phyloP scores from a whole-genome alignment of 345 rosid species.

The Hypericum perforatum region DNA sequence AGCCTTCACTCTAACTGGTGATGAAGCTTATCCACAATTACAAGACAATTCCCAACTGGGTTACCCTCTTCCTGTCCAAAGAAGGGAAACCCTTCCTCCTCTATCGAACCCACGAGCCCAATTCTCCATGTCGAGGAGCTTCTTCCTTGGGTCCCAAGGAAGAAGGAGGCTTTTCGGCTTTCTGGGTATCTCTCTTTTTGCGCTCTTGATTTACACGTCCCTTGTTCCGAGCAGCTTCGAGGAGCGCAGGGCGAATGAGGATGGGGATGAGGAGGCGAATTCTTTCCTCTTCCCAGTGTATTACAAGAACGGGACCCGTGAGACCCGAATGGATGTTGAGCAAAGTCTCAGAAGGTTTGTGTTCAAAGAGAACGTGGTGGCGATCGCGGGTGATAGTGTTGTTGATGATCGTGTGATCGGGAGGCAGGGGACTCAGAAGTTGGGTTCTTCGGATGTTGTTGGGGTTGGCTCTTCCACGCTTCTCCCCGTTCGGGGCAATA shows the following conservation, averaged over 20 bases:
- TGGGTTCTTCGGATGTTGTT: slow-evolving; percentile 27
- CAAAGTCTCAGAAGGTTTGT: slow-evolving; percentile 41
- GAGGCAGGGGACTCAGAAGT: slow-evolving; percentile 20
- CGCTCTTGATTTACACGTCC: slow-evolving; percentile 34
- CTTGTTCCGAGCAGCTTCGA: slow-evolving; percentile 28
- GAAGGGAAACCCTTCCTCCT: slow-evolving; percentile 2
- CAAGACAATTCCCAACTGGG: slow-evolving; percentile 9
- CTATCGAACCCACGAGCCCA: slow-evolving; percentile 25
- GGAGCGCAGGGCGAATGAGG: slow-evolving; percentile 34
- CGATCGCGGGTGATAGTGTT: slow-evolving; percentile 13
- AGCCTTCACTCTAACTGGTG: slow-evolving; percentile 52
- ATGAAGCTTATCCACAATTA: slow-evolving; percentile 15
- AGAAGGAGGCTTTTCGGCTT: slow-evolving; percentile 26
- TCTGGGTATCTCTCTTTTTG: slow-evolving; percentile 48
- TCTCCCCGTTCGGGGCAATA: slow-evolving; percentile 68
- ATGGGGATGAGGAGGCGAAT: slow-evolving; percentile 29
- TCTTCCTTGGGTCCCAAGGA: slow-evolving; percentile 26
- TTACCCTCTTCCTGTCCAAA: slow-evolving; percentile 14
- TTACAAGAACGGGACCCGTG: slow-evolving; percentile 42
- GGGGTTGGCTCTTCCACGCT: slow-evolving; percentile 43
- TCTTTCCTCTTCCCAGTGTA: slow-evolving; percentile 65
- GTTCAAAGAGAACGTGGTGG: slow-evolving; percentile 23
- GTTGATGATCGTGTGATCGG: slow-evolving; percentile 17
- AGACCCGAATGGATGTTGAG: slow-evolving; percentile 31
- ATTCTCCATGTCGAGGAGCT: slow-evolving; percentile 22